Percentiles rank a stretch among this genome's conserved stretches.
Conservation (phyloP, 257 asterid species). For the Lantana camara region DNA sequence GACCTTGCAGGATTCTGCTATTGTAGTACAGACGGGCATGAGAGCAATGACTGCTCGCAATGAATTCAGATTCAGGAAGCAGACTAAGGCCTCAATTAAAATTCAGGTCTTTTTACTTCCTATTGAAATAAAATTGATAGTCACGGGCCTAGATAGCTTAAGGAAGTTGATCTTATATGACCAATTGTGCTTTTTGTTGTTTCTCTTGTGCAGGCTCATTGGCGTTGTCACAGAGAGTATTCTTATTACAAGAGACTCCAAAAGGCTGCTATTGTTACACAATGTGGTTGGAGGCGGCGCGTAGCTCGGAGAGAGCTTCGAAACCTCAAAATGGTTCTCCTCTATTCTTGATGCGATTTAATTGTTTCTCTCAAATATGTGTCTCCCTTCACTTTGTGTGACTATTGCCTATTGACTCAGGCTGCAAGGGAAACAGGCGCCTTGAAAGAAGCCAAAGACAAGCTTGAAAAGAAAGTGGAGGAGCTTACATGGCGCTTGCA, state of each 20-base stretch:
- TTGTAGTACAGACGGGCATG: neutral
- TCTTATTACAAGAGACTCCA: conserved; percentile 5
- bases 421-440: conserved; percentile 87
- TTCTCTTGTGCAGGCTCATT: neutral
- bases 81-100: conserved; percentile 1
- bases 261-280: conserved; percentile 1
- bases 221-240: neutral
- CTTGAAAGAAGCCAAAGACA: conserved; percentile 75
- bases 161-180: neutral
- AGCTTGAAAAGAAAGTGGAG: conserved; percentile 25
- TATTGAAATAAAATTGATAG: neutral
- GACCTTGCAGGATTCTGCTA: conserved; percentile 1
- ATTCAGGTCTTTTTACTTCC: neutral
- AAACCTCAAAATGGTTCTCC: neutral
- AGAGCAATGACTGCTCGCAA: conserved; percentile 4
- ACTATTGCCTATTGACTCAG: conserved; percentile 33
- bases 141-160: neutral
- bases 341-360: neutral
- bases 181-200: neutral
- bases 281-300: conserved; percentile 5
- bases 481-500: conserved; percentile 8
- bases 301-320: conserved; percentile 1
- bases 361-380: neutral
- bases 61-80: conserved; percentile 5
- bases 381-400: neutral